These are phyloP conservation scores for Acanthamoeba polyphaga DNA, from an alignment of 208 protist genomes.

Conservation along the genomic window DNA sequence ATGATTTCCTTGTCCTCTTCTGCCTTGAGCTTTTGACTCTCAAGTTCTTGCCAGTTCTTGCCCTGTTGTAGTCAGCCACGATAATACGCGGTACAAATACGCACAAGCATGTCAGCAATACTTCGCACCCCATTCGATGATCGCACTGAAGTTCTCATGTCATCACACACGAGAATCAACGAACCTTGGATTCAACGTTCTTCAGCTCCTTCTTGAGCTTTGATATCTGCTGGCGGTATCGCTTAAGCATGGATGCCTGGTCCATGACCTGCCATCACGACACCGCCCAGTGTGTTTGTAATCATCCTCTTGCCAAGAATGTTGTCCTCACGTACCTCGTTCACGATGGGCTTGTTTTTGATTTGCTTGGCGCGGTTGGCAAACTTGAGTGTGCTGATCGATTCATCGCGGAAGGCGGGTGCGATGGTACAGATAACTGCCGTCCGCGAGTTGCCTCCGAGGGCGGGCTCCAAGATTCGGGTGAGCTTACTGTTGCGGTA, in stretches of 20 bases:
- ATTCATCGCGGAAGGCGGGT: constrained; percentile 76
- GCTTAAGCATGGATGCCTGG: constrained; percentile 75
- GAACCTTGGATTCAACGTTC: constrained; percentile 61
- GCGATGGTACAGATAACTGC: constrained; percentile 90
- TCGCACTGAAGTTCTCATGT: too few species aligned
- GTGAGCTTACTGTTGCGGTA: constrained; percentile 92
- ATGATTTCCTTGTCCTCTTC: constrained; percentile 73
- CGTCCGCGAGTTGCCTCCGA: constrained; percentile 90
- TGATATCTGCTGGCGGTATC: constrained; percentile 77
- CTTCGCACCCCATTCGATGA: too few species aligned
- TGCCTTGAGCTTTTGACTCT: constrained; percentile 49
- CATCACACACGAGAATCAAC: background rate
- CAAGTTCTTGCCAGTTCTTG: constrained; percentile 55
- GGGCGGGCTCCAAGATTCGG: constrained; percentile 89
- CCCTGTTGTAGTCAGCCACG: background rate
- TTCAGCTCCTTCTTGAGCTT: constrained; percentile 74
- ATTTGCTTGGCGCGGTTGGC: constrained; percentile 89
- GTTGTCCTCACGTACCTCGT: constrained; percentile 82
- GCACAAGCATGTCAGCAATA: background rate
- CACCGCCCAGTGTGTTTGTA: constrained; percentile 85
- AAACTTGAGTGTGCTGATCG: constrained; percentile 89
- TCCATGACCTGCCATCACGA: constrained; percentile 80
- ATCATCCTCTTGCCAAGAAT: too few species aligned
- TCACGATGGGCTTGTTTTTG: constrained; percentile 89
- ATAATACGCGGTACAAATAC: too few species aligned